phyloP scores from a whole-genome alignment of 2,329 filamentous ascomycete species.

The Colletotrichum caudatum region DNA sequence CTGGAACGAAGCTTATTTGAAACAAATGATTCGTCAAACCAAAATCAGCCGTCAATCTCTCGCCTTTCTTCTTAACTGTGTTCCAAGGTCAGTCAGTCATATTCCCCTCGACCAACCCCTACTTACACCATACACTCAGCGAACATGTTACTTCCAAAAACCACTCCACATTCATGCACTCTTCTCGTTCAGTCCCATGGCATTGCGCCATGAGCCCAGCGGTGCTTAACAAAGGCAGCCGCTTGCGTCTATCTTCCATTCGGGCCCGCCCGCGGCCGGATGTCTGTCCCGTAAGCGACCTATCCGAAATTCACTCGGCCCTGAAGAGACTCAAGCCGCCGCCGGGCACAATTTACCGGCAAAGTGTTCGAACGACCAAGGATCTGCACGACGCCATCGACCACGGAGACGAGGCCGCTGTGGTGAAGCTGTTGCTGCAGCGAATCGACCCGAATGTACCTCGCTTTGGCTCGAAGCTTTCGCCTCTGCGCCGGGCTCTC shows the following conservation, averaged over 20 bases:
- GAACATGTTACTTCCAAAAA: conserved; percentile 39
- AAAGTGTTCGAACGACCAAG: conserved; percentile 37
- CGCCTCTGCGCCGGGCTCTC: conserved; percentile 45
- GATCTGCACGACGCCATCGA: conserved; percentile 46
- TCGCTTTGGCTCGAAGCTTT: conserved; percentile 33
- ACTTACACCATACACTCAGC: conserved; percentile 14
- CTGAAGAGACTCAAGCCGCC: conserved; percentile 34
- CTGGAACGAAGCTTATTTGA: conserved; percentile 42
- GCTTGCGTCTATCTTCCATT: conserved; percentile 33
- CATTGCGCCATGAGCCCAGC: conserved; percentile 39
- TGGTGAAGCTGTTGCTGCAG: conserved; percentile 44
- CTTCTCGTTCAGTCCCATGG: conserved; percentile 34
- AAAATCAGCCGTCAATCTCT: conserved; percentile 36
- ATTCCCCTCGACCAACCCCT: neutral
- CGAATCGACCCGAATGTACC: conserved; percentile 43
- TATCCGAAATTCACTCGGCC: conserved; percentile 28
- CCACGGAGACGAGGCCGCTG: conserved; percentile 40
- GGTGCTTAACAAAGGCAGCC: conserved; percentile 39
- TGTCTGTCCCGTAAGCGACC: conserved; percentile 16
- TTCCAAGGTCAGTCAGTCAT: conserved; percentile 27
- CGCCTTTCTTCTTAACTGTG: conserved; percentile 39
- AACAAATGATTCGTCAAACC: conserved; percentile 29
- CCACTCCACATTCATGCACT: conserved; percentile 39
- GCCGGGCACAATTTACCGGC: conserved; percentile 34
- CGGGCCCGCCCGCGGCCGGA: conserved; percentile 25